Percentiles rank a stretch among this genome's conserved stretches.
These are phyloP conservation scores for Ogataea nitratoaversa DNA, from an alignment of 805 yeast species.

Conservation along the genomic window DNA sequence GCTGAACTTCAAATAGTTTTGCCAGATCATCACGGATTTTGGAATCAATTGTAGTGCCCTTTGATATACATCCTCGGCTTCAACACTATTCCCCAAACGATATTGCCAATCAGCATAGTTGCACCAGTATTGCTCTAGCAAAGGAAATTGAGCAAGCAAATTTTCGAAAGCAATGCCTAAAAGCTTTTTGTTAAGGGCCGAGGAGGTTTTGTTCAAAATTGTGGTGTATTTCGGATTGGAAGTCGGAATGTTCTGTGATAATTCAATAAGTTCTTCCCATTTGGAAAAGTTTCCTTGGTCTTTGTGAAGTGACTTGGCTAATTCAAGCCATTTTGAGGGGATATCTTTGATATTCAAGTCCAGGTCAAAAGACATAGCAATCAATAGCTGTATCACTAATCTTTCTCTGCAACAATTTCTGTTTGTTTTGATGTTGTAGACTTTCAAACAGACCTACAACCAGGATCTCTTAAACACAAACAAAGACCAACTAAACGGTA, in stretches of 20 bases:
- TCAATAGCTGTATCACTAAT: neutral
- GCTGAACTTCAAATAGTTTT: slow-evolving; percentile 40
- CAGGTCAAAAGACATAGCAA: slow-evolving; percentile 2
- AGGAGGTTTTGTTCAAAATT: slow-evolving; percentile 1
- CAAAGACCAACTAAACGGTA: no score
- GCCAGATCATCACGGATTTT: slow-evolving; percentile 49
- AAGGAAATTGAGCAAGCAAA: slow-evolving; percentile 44
- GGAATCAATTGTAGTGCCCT: slow-evolving; percentile 38
- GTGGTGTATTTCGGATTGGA: slow-evolving; percentile 5
- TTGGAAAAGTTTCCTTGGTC: slow-evolving; percentile 31
- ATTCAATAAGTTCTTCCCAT: slow-evolving; percentile 36
- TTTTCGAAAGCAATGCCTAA: slow-evolving; percentile 39
- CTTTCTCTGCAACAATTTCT: neutral
- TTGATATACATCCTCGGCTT: slow-evolving; percentile 34
- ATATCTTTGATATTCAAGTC: slow-evolving; percentile 16
- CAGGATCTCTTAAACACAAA: no score
- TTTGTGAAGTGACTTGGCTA: slow-evolving; percentile 30
- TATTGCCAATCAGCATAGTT: slow-evolving; percentile 47
- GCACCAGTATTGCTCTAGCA: slow-evolving; percentile 54
- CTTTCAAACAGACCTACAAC: neutral
- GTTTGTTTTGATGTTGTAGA: neutral
- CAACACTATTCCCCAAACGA: slow-evolving; percentile 37
- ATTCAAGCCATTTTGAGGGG: slow-evolving; percentile 28
- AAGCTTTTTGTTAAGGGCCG: slow-evolving; percentile 25
- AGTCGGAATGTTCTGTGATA: slow-evolving; percentile 29